phyloP scores from a whole-genome alignment of 345 rosid species.

The Psidium guajava region DNA sequence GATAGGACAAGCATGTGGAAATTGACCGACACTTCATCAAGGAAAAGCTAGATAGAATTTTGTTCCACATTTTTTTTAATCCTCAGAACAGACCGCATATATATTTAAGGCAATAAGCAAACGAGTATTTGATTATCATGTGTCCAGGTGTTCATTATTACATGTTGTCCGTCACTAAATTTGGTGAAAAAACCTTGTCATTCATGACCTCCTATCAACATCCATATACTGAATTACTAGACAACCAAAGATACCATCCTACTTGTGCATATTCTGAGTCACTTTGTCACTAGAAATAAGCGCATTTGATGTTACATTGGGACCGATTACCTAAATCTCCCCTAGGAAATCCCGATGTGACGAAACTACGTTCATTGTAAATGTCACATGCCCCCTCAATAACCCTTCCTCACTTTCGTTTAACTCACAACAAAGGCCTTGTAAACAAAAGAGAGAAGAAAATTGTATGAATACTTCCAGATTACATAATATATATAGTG shows the following conservation, averaged over 20 bases:
- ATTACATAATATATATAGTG: no score
- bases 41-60: no score
- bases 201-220: background rate
- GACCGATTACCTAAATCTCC: background rate
- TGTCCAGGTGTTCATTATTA: no score
- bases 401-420: background rate
- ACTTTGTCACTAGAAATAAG: background rate
- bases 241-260: background rate
- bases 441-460: no score
- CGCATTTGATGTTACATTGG: background rate
- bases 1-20: no score
- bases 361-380: background rate
- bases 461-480: no score
- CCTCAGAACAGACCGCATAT: no score
- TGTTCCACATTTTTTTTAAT: no score
- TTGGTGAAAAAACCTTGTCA: background rate
- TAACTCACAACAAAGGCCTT: background rate
- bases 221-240: background rate
- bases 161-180: background rate
- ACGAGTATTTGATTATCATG: no score
- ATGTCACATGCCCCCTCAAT: background rate
- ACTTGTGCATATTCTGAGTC: background rate
- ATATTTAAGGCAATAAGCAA: no score
- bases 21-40: no score
- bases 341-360: background rate